Percentiles rank a stretch among this genome's conserved stretches.
Conservation (phyloP, 2,329 filamentous ascomycete species). For the Fusarium gaditjirri region DNA sequence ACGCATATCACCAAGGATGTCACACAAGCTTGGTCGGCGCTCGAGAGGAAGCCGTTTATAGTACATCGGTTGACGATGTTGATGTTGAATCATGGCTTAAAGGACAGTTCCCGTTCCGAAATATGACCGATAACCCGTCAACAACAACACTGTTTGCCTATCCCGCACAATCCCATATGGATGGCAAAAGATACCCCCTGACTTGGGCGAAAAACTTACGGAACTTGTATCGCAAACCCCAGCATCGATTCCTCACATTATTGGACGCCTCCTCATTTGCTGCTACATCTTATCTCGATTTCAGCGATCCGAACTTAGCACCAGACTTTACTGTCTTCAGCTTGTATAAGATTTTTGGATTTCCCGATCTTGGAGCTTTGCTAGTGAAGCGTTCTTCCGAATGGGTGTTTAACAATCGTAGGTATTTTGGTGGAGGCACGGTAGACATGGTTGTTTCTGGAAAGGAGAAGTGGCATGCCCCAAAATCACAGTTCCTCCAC, state of each 20-base stretch:
- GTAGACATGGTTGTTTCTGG: slow-evolving; percentile 86
- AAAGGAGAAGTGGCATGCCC: slow-evolving; percentile 85
- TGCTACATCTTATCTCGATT: slow-evolving; percentile 79
- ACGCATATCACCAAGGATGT: slow-evolving; percentile 83
- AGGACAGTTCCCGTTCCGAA: slow-evolving; percentile 47
- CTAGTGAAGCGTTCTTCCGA: slow-evolving; percentile 80
- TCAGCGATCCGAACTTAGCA: slow-evolving; percentile 68
- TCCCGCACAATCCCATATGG: slow-evolving; percentile 93
- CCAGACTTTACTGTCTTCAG: slow-evolving; percentile 91
- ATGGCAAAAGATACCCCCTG: slow-evolving; percentile 79
- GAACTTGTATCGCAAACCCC: slow-evolving; percentile 22
- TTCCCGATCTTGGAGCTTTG: slow-evolving; percentile 88
- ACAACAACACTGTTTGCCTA: slow-evolving; percentile 74
- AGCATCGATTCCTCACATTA: slow-evolving; percentile 68
- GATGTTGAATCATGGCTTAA: slow-evolving; percentile 74
- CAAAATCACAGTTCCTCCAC: slow-evolving; percentile 78
- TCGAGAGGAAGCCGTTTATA: slow-evolving; percentile 73
- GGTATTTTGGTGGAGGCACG: slow-evolving; percentile 94
- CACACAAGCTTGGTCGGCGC: slow-evolving; percentile 90
- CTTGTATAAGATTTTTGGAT: slow-evolving; percentile 98
- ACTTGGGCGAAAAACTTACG: slow-evolving; percentile 70
- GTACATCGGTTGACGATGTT: slow-evolving; percentile 73
- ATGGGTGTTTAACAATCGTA: slow-evolving; percentile 70
- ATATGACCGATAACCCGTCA: slow-evolving; percentile 25
- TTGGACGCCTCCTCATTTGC: slow-evolving; percentile 86